A percentile compares a stretch with the other conserved stretches of the same genome.
phyloP scores from a whole-genome alignment of 2,329 filamentous ascomycete species.

The Lojkania enalia region DNA sequence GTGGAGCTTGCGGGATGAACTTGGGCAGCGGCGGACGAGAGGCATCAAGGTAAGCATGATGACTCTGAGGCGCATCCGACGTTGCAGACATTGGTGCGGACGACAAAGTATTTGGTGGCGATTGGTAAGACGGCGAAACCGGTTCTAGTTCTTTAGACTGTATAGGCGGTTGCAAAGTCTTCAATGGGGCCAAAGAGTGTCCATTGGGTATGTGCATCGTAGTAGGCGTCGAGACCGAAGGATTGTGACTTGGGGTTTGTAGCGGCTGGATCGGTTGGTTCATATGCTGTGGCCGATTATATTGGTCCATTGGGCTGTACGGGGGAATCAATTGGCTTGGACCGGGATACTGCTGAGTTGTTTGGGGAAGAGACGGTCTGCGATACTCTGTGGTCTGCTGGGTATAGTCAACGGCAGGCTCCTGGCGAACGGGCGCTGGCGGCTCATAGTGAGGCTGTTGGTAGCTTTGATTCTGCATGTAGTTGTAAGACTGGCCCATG shows the following conservation, averaged over 20 bases:
- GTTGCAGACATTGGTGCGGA: constrained; percentile 39
- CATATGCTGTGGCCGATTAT: constrained; percentile 43
- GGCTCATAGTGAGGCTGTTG: constrained; percentile 45
- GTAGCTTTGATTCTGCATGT: constrained; percentile 42
- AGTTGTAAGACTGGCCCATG: constrained; percentile 47
- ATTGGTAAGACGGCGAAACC: constrained; percentile 49
- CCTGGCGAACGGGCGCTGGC: constrained; percentile 40
- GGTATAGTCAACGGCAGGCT: constrained; percentile 44
- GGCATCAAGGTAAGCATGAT: constrained; percentile 28
- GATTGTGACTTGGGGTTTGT: constrained; percentile 38
- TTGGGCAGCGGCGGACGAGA: constrained; percentile 27
- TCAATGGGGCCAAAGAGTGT: constrained; percentile 49
- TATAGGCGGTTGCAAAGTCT: constrained; percentile 43
- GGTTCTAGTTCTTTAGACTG: constrained; percentile 46
- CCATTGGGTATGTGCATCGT: constrained; percentile 35
- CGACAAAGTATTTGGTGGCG: constrained; percentile 35
- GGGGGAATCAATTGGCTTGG: constrained; percentile 39
- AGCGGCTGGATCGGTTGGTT: constrained; percentile 39
- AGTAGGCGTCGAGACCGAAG: constrained; percentile 30
- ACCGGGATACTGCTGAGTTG: constrained; percentile 40
- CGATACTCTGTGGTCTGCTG: constrained; percentile 44
- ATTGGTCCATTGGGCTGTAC: constrained; percentile 42
- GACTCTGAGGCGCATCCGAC: constrained; percentile 32
- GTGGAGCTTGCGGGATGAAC: constrained; percentile 28
- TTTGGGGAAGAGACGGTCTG: constrained; percentile 43